A percentile compares a stretch with the other conserved stretches of the same genome.
phyloP scores from a whole-genome alignment of 805 yeast genomes.

The Maudiozyma pseudohumilis region DNA sequence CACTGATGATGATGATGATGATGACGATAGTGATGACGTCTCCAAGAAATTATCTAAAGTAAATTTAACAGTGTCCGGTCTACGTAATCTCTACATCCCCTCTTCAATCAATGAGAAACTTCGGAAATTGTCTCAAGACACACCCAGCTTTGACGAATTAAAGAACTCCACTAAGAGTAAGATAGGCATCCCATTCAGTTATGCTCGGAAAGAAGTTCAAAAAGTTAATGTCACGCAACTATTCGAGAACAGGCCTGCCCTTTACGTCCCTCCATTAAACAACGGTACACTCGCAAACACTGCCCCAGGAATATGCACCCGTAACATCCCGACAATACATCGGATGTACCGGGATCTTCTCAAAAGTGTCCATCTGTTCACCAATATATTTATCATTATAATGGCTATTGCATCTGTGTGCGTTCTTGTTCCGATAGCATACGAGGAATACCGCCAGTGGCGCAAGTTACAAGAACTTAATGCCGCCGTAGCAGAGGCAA shows the following conservation, averaged over 20 bases:
- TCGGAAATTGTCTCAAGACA: slow-evolving; percentile 36
- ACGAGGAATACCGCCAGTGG: slow-evolving; percentile 42
- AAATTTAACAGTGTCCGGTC: slow-evolving; percentile 44
- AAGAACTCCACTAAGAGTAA: slow-evolving; percentile 46
- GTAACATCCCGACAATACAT: slow-evolving; percentile 32
- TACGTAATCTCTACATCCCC: slow-evolving; percentile 58
- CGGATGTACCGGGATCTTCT: slow-evolving; percentile 29
- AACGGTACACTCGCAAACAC: too few relatives aligned
- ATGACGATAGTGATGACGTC: slow-evolving; percentile 26
- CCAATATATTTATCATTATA: slow-evolving; percentile 33
- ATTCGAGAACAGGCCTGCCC: slow-evolving; percentile 11
- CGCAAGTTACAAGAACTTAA: slow-evolving; percentile 32
- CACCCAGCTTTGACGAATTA: slow-evolving; percentile 61
- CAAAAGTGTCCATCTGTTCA: slow-evolving; percentile 27
- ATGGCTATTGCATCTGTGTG: slow-evolving; percentile 34
- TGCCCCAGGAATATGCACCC: slow-evolving; percentile 37
- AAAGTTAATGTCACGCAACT: slow-evolving; percentile 24
- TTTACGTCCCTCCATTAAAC: slow-evolving; percentile 35
- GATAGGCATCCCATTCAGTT: slow-evolving; percentile 51
- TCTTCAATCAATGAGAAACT: slow-evolving; percentile 49
- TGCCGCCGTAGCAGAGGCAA: too few relatives aligned
- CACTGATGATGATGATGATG: slow-evolving; percentile 33
- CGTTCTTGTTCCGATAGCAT: slow-evolving; percentile 35
- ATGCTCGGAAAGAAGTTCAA: slow-evolving; percentile 34
- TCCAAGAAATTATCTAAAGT: slow-evolving; percentile 34